These are phyloP conservation scores for Phytophthora constricta DNA, from an alignment of 352 stramenopile species.

Conservation along the genomic window DNA sequence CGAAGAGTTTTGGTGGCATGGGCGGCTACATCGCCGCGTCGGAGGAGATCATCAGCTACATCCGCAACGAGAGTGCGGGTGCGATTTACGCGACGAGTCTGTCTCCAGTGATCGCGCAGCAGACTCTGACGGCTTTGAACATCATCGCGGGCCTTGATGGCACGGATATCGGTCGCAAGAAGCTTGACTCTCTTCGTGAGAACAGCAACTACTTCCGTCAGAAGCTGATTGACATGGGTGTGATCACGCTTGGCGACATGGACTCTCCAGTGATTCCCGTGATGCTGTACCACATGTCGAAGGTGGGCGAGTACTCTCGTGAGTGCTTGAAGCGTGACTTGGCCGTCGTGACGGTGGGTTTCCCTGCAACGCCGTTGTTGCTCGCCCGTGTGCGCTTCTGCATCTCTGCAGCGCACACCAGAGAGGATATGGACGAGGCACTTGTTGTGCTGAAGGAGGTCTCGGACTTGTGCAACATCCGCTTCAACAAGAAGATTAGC, in stretches of 20 bases:
- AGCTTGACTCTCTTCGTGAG: slow-evolving; percentile 93
- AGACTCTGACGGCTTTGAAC: slow-evolving; percentile 82
- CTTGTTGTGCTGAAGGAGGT: slow-evolving; percentile 94
- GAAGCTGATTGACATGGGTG: slow-evolving; percentile 94
- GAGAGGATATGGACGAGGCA: slow-evolving; percentile 92
- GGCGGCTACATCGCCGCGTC: slow-evolving; percentile 97
- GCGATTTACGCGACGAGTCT: slow-evolving; percentile 70
- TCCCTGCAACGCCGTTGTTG: slow-evolving; percentile 96
- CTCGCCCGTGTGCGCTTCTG: slow-evolving; percentile 96
- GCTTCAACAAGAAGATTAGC: slow-evolving; percentile 50
- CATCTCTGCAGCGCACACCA: slow-evolving; percentile 96
- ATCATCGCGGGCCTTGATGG: slow-evolving; percentile 97
- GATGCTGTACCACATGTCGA: slow-evolving; percentile 98
- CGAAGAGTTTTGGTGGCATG: slow-evolving; percentile 98
- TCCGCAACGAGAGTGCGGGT: slow-evolving; percentile 61
- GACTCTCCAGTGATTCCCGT: slow-evolving; percentile 98
- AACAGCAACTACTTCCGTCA: slow-evolving; percentile 99
- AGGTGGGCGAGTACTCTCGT: slow-evolving; percentile 97
- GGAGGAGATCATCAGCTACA: slow-evolving; percentile 73
- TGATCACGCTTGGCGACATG: slow-evolving; percentile 93
- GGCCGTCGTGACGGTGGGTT: slow-evolving; percentile 98
- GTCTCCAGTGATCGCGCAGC: slow-evolving; percentile 61
- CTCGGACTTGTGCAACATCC: slow-evolving; percentile 75
- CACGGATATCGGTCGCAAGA: slow-evolving; percentile 92
- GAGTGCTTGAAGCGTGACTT: slow-evolving; percentile 95